A percentile compares a stretch with the other conserved stretches of the same genome.
phyloP scores from a whole-genome alignment of 2,329 filamentous ascomycete species.

The Tolypocladium pustulatum region DNA sequence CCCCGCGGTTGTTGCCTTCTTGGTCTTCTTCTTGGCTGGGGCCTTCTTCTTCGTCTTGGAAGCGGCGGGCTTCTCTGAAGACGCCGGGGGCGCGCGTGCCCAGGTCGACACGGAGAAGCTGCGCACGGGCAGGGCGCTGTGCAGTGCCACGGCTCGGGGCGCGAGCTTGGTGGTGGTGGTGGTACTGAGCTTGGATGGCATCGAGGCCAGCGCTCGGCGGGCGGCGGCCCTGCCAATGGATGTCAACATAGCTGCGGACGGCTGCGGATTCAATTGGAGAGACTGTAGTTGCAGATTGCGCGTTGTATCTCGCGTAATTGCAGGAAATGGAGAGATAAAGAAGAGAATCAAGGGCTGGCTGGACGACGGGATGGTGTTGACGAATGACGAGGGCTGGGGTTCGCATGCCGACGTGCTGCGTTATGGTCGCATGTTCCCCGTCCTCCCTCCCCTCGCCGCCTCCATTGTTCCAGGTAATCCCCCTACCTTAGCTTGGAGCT shows the following conservation, averaged over 20 bases:
- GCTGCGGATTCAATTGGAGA: neutral
- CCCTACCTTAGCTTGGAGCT: neutral
- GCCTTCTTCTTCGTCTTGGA: constrained; percentile 12
- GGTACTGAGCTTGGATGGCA: constrained; percentile 12
- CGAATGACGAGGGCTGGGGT: constrained; percentile 6
- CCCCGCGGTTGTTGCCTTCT: constrained; percentile 11
- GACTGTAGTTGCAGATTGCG: neutral
- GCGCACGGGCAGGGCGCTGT: constrained; percentile 12
- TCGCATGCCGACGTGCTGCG: neutral
- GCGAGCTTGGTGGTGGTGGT: constrained; percentile 9
- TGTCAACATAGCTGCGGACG: constrained; percentile 27
- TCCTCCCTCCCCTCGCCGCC: neutral
- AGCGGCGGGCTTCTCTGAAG: constrained; percentile 8
- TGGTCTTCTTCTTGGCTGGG: constrained; percentile 6
- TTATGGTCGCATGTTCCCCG: neutral
- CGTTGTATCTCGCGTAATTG: neutral
- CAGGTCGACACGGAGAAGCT: constrained; percentile 20
- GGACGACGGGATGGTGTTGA: constrained; percentile 4
- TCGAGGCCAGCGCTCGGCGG: constrained; percentile 19
- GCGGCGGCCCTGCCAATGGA: constrained; percentile 27
- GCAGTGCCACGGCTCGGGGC: constrained; percentile 2
- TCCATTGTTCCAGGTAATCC: neutral
- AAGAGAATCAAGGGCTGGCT: neutral
- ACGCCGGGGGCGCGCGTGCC: constrained; percentile 14
- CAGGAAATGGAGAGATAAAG: neutral